Base-by-base conservation (phyloP, 371 early-diverging fungal genomes). In the Rhizopus delemar region DNA sequence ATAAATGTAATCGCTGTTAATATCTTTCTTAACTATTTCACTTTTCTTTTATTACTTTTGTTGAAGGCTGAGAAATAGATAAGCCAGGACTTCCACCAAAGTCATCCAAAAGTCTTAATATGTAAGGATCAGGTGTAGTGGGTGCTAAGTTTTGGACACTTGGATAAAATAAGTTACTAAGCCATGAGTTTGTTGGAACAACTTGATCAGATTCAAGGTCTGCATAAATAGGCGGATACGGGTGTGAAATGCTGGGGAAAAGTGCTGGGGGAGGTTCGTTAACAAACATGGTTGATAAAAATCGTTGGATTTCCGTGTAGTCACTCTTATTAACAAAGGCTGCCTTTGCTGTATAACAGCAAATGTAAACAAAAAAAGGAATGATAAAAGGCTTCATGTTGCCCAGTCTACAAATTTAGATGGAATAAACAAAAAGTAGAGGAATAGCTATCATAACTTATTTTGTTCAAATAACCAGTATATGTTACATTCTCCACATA, bases 111-210 rank as follows among this genome's bases (percentile, higher is more conserved):
- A 80, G 22, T 9, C 77, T 66, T 11, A 80, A 51, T 15, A 66
- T 74, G 53, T 80, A 80, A 7, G 80, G 80, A 43, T 80, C 80
- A 8, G 77, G 62, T 0, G 71, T 73, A 1, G 80, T 80, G 2
- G 80, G 77, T 3, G 80, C 80, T 9, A 68, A 28, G 32, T 75
- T 54, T 8, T 71, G 22, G 1, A 49, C 57, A 58, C 80, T 80
- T 8, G 75, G 68, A 48, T 75, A 80, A 52, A 80, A 80, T 15
- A 80, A 53, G 43, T 80, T 80, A 22, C 74, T 70, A 15, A 73
- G 57, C 80, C 80, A 80, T 9, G 80, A 69, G 55, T 71, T 74
- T n/a, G 80, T 80, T 12, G 80, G 80, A 2, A 77, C 77, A n/a
- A 56, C 59, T 8, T 54, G 46, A 4, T 59, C 15, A 9, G 59